Evolutionary conservation across 305 asterid species (phyloP).

Genomic region (Solanum hybrid): DNA sequence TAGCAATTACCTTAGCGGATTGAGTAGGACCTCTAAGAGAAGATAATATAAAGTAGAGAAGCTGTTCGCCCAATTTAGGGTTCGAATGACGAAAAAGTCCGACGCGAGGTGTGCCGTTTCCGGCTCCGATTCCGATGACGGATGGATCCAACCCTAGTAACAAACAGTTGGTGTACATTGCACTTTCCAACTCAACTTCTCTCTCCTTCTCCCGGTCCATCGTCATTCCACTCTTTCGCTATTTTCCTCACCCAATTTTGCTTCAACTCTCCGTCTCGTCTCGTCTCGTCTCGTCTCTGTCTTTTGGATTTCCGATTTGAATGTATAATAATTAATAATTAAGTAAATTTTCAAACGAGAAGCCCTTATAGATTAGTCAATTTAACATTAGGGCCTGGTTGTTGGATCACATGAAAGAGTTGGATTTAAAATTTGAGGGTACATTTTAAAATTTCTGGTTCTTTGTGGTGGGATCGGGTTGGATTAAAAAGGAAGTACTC

Average conservation of each 20-base stretch:
- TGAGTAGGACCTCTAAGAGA: slow-evolving; percentile 96
- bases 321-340: slow-evolving; percentile 18
- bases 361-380: slow-evolving; percentile 25
- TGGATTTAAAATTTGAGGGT: not conserved
- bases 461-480: slow-evolving; percentile 23
- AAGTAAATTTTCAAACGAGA: slow-evolving; percentile 12
- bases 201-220: slow-evolving; percentile 99
- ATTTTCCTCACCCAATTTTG: slow-evolving; percentile 1
- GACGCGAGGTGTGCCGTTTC: slow-evolving; percentile 73
- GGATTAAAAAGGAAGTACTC: slow-evolving; percentile 12
- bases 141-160: slow-evolving; percentile 90
- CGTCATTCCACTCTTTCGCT: slow-evolving; percentile 59
- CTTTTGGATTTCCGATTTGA: slow-evolving; percentile 28
- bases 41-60: slow-evolving; percentile 77
- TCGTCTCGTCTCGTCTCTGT: not conserved
- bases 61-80: slow-evolving; percentile 98
- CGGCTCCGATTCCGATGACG: slow-evolving; percentile 77
- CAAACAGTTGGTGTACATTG: slow-evolving; percentile 99
- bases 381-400: slow-evolving; percentile 3
- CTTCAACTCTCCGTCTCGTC: slow-evolving; percentile 7
- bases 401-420: not conserved
- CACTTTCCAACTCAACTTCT: slow-evolving; percentile 97
- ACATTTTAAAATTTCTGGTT: slow-evolving; percentile 9
- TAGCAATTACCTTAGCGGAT: slow-evolving; percentile 61
- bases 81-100: slow-evolving; percentile 96